phyloP scores from a whole-genome alignment of 345 rosid species.

The Salix caprea region DNA sequence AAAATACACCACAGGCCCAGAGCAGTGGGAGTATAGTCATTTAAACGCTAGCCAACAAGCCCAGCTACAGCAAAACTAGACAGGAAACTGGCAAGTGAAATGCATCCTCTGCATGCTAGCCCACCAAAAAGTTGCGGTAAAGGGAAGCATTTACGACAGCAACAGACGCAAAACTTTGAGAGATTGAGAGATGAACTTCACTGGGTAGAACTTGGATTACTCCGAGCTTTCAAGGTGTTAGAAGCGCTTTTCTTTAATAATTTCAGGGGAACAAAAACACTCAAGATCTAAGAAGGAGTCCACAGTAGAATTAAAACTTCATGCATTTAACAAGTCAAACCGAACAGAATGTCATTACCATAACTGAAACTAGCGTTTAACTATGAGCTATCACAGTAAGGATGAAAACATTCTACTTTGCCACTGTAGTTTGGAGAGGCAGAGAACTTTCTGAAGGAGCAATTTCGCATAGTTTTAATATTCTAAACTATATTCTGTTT shows the following conservation, averaged over 20 bases:
- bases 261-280: too few relatives aligned
- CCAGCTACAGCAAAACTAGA: background rate
- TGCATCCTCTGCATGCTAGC: background rate
- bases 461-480: too few relatives aligned
- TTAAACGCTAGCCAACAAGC: background rate
- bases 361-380: background rate
- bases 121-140: too few relatives aligned
- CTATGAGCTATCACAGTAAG: background rate
- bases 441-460: conserved; percentile 33
- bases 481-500: too few relatives aligned
- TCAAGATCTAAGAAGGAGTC: too few relatives aligned
- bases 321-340: background rate
- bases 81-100: background rate
- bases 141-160: too few relatives aligned
- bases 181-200: too few relatives aligned
- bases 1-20: background rate
- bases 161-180: too few relatives aligned
- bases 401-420: conserved; percentile 24
- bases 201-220: too few relatives aligned
- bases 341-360: background rate
- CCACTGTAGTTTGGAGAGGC: conserved; percentile 52
- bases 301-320: too few relatives aligned
- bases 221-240: too few relatives aligned
- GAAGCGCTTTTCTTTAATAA: too few relatives aligned
- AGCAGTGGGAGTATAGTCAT: background rate